Conservation (phyloP, 116 monocot species). For the Trichopus zeylanicus region DNA sequence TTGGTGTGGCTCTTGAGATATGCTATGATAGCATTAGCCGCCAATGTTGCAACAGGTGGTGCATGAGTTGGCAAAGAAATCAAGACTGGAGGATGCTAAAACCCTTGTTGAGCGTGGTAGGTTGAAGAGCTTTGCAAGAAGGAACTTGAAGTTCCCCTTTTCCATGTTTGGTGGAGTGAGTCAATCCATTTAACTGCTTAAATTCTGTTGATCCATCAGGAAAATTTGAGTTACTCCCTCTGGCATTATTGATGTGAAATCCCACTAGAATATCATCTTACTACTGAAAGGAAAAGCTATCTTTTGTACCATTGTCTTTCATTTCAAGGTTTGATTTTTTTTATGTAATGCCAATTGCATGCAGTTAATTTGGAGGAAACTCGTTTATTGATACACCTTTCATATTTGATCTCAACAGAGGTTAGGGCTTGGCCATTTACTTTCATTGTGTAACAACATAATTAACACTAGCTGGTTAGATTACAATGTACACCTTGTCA, state of each 20-base stretch:
- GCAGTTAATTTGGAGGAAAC: too few species aligned
- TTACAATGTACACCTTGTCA: neutral
- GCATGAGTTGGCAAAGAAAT: neutral
- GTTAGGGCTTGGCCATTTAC: too few species aligned
- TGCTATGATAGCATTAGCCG: slow-evolving; percentile 26
- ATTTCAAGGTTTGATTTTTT: too few species aligned
- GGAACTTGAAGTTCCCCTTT: slow-evolving; percentile 10
- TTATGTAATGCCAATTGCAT: neutral
- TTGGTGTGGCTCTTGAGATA: slow-evolving; percentile 42
- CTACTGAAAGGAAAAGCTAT: neutral
- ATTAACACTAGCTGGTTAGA: too few species aligned
- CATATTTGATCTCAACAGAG: too few species aligned
- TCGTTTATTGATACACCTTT: too few species aligned
- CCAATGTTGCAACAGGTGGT: slow-evolving; percentile 10
- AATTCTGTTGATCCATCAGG: neutral
- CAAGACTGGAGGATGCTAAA: slow-evolving; percentile 4
- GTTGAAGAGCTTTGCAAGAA: slow-evolving; percentile 1
- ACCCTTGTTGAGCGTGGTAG: slow-evolving; percentile 7
- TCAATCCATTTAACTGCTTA: neutral
- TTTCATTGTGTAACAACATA: too few species aligned
- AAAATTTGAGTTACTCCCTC: too few species aligned
- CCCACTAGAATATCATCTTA: neutral
- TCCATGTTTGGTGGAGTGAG: slow-evolving; percentile 6
- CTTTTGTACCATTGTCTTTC: neutral
- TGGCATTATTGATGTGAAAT: neutral